Base-by-base conservation (phyloP, 306 rosid genomes). In the Vicia villosa region DNA sequence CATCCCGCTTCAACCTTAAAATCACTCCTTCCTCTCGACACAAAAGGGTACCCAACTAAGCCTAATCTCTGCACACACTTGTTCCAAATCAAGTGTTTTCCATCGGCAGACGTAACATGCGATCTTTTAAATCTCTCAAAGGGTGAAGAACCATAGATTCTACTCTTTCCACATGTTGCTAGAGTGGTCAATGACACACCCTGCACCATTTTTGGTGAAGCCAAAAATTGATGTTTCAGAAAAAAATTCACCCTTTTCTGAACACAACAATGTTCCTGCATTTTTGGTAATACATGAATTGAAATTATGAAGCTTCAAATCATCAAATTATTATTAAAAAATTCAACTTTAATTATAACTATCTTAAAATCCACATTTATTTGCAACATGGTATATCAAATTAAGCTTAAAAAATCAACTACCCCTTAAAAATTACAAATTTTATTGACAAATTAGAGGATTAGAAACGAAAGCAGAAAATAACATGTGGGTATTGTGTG, bases 1-100 rank as follows among this genome's bases (percentile, higher is more conserved):
- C 98, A 90, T 19, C 88, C 96, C 42, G 94, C 98, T 64, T 84
- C 66, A 54, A 77, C 84, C 86, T 76, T 82, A 40, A 75, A 66
- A 68, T 37, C 76, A 50, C 84, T 70, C 24, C 54, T 52, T 52
- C 13, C 77, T 69, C 83, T 86, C 46, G 56, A 76, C 70, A 74
- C 69, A 67, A 30, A 60, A 79, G 82, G 80, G 32, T 79, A 56
- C 73, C 86, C 81, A 17, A 55, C 70, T 13, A 79, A 74, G 63
- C 78, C 82, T 22, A 79, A 67, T 19, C 76, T 74, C 16, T 46
- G 77, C 47, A 67, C 43, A 62, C 70, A 65, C 28, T 74, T 83
- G 67, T 79, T 81, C 89, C 86, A 77, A 58, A 77, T 12, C 3
- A 21, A 3, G 34, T 63, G 74, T 79, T 56, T 54, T 17, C 64